phyloP scores from a whole-genome alignment of 169 alveolate genomes.

The Plasmodium malariae region DNA sequence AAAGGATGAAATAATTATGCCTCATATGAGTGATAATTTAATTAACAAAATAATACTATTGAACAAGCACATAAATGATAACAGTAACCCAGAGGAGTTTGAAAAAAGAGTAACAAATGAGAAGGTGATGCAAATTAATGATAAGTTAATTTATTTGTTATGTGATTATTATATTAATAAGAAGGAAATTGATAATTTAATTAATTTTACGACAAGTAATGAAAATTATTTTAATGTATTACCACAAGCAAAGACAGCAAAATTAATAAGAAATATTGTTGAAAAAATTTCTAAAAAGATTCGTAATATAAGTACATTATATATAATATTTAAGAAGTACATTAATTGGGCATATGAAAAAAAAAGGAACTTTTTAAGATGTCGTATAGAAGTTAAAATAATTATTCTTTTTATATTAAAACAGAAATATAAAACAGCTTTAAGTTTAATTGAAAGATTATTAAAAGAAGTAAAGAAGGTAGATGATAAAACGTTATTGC shows the following conservation, averaged over 20 bases:
- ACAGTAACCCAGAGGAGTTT: conserved; percentile 54
- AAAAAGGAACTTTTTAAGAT: conserved; percentile 94
- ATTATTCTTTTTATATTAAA: conserved; percentile 90
- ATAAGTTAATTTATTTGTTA: conserved; percentile 60
- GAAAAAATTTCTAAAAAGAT: conserved; percentile 84
- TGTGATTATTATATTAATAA: conserved; percentile 74
- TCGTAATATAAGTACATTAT: conserved; percentile 80
- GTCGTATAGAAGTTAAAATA: conserved; percentile 93
- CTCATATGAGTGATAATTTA: conserved; percentile 58
- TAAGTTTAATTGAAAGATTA: conserved; percentile 89
- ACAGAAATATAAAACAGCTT: conserved; percentile 90
- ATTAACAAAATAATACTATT: conserved; percentile 53
- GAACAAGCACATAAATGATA: conserved; percentile 70
- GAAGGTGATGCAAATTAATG: conserved; percentile 71
- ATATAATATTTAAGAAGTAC: conserved; percentile 91
- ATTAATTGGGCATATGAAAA: conserved; percentile 95
- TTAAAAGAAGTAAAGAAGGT: conserved; percentile 93
- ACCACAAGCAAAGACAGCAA: conserved; percentile 88
- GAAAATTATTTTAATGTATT: conserved; percentile 83
- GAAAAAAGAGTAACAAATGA: conserved; percentile 71
- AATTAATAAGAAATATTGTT: conserved; percentile 80
- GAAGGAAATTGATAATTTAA: conserved; percentile 81
- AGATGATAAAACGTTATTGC: conserved; percentile 95
- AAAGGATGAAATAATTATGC: conserved; percentile 71
- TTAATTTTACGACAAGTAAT: conserved; percentile 81